Evolutionary conservation across 164 flowering plant species (phyloP), one percentile per base, ranked within the genome.

Genomic region (Stephania cephalantha): DNA sequence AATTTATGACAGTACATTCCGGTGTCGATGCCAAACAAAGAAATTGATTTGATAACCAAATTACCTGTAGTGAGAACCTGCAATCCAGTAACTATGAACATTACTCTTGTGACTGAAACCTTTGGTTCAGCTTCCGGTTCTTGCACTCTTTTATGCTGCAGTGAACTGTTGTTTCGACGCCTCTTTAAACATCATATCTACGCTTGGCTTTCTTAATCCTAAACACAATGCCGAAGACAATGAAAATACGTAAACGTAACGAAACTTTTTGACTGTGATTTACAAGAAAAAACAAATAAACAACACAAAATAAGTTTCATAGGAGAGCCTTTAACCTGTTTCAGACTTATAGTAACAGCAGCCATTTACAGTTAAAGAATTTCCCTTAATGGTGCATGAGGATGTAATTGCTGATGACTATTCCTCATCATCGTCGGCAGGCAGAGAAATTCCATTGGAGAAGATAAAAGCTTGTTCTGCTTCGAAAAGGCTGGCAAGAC

Each of bases 401-500:
- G 64, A 8, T 55, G 44, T 45, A 12, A 46, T 15, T 4, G 29
- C 42, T 29, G 69, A 18, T 25, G 72, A n/a, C 68, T 61, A 5
- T 72, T 81, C 18, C 11, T 11, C 55, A 11, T 50, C 55, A 50
- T 18, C 5, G 22, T 9, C 71, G 9, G 55, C 86, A 55, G 85
- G 79, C 72, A 80, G 74, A 15, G 48, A 9, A n/a, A 77, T 74
- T 25, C 73, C 87, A 77, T 86, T 83, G 12, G 88, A 74, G 81
- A 88, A 83, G 61, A 82, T 46, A 75, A 94, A 94, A 61, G 77
- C 84, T 64, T 81, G 73, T 52, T 88, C 55, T 48, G 78, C 92
- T 46, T 87, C 85, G 67, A 94, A 89, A 71, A 87, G 70, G 73
- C 78, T 71, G 31, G 97, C 89, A 30, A 94, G 71, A 69, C 83